Evolutionary conservation across 2,329 filamentous ascomycete species (phyloP).

Genomic region (Xylariaceae sp.): DNA sequence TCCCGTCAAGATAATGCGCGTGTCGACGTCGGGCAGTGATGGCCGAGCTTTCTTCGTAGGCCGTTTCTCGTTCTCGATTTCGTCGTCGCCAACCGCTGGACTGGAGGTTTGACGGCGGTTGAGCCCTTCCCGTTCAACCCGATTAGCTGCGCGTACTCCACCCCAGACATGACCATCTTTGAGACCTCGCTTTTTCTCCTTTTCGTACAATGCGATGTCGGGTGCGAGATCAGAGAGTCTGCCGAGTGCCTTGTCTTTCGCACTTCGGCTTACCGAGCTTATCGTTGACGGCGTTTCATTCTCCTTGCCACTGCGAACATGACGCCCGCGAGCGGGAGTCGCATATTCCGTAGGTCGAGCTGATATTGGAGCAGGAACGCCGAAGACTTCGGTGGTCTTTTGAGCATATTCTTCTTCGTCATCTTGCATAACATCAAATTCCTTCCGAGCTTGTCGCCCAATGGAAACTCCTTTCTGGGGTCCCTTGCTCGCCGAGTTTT

Average conservation of each 20-base stretch:
- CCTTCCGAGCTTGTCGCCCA: conserved; percentile 35
- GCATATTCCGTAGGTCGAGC: conserved; percentile 32
- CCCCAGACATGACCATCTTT: conserved; percentile 53
- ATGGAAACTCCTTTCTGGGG: conserved; percentile 45
- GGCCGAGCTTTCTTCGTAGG: conserved; percentile 61
- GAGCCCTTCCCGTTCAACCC: conserved; percentile 46
- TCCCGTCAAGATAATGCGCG: conserved; percentile 77
- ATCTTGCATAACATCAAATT: conserved; percentile 42
- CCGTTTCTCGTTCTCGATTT: conserved; percentile 40
- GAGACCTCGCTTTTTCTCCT: conserved; percentile 74
- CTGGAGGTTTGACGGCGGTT: conserved; percentile 34
- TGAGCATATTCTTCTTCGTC: conserved; percentile 32
- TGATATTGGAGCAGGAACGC: conserved; percentile 25
- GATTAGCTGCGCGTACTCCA: conserved; percentile 58
- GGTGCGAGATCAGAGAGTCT: conserved; percentile 72
- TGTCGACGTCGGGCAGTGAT: conserved; percentile 60
- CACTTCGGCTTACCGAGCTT: conserved; percentile 73
- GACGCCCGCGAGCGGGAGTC: conserved; percentile 50
- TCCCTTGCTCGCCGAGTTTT: conserved; percentile 44
- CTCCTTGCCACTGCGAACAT: conserved; percentile 65
- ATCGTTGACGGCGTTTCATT: conserved; percentile 70
- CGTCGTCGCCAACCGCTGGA: conserved; percentile 23
- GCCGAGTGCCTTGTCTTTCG: conserved; percentile 79
- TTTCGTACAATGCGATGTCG: conserved; percentile 87
- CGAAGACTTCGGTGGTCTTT: conserved; percentile 29